These are phyloP conservation scores for Pestalotiopsis sp. DNA, from an alignment of 2,329 filamentous ascomycete species.

Conservation along the genomic window DNA sequence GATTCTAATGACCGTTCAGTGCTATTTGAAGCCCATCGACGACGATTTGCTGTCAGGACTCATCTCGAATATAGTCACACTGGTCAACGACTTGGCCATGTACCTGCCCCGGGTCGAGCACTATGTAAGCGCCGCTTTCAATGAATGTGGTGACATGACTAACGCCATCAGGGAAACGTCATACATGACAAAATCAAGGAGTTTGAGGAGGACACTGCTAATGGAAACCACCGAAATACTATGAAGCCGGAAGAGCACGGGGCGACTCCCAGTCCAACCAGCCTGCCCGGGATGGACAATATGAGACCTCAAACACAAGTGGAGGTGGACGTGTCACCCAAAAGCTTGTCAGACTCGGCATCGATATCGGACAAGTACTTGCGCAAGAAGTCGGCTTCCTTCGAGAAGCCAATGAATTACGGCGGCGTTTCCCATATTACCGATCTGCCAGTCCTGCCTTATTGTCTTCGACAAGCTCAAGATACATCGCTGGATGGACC, in stretches of 20 bases:
- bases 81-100: constrained; percentile 9
- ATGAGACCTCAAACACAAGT: constrained; percentile 1
- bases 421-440: not conserved
- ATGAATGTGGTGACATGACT: not conserved
- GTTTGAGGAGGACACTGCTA: constrained; percentile 1
- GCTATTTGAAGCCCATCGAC: constrained; percentile 5
- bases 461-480: constrained; percentile 14
- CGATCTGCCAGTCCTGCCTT: constrained; percentile 13
- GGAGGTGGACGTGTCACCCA: not conserved
- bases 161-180: not conserved
- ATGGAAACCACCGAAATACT: not conserved
- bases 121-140: constrained; percentile 11
- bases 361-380: constrained; percentile 9
- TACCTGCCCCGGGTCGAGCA: constrained; percentile 12
- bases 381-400: constrained; percentile 1
- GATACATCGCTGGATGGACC: constrained; percentile 6
- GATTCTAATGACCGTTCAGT: not conserved
- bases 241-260: constrained; percentile 1
- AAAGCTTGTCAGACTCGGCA: not conserved
- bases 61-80: constrained; percentile 6
- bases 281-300: constrained; percentile 8
- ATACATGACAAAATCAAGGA: constrained; percentile 3
- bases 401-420: not conserved
- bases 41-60: constrained; percentile 8
- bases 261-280: not conserved